These are phyloP conservation scores for Cyclotella choctawhatcheeana DNA, from an alignment of 108 stramenopile species.

Conservation along the genomic window DNA sequence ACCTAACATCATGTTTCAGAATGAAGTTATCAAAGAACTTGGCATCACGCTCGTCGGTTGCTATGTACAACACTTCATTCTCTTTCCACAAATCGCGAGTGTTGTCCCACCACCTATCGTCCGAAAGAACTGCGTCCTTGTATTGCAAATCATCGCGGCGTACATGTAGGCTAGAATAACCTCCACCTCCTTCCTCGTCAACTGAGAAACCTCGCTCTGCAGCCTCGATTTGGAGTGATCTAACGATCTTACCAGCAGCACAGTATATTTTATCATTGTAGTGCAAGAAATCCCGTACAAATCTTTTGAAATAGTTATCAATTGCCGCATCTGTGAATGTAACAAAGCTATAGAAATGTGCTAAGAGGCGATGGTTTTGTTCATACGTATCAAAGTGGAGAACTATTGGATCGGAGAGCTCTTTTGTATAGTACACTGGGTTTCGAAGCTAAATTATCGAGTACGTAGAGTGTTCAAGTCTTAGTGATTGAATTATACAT, in stretches of 20 bases:
- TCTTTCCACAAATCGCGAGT: conserved; percentile 32
- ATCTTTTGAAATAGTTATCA: conserved; percentile 61
- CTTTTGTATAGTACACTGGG: conserved; percentile 39
- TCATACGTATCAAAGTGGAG: conserved; percentile 75
- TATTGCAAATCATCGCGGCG: conserved; percentile 88
- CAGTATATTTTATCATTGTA: conserved; percentile 90
- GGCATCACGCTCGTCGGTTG: conserved; percentile 77
- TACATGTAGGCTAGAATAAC: conserved; percentile 84
- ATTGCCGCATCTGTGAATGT: conserved; percentile 78
- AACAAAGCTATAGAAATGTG: conserved; percentile 85
- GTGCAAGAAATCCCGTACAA: conserved; percentile 76
- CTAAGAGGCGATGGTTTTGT: conserved; percentile 67
- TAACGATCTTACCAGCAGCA: conserved; percentile 89
- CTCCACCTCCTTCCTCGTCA: conserved; percentile 79
- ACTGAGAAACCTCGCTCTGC: conserved; percentile 47
- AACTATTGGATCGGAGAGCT: conserved; percentile 43
- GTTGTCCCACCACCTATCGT: conserved; percentile 73
- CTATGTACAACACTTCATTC: conserved; percentile 66
- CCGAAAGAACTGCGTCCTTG: conserved; percentile 77
- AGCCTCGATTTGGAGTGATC: conserved; percentile 72
- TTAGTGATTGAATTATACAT: too few relatives aligned
- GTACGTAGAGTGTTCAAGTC: not conserved
- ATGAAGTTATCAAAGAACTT: conserved; percentile 81
- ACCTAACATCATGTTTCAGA: conserved; percentile 64
- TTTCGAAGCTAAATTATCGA: conserved; percentile 22